Percentiles rank a stretch among this genome's conserved stretches.
Evolutionary conservation across 1,284 basidiomycete genomes (phyloP).

Genomic region (Ganoderma lucidum): DNA sequence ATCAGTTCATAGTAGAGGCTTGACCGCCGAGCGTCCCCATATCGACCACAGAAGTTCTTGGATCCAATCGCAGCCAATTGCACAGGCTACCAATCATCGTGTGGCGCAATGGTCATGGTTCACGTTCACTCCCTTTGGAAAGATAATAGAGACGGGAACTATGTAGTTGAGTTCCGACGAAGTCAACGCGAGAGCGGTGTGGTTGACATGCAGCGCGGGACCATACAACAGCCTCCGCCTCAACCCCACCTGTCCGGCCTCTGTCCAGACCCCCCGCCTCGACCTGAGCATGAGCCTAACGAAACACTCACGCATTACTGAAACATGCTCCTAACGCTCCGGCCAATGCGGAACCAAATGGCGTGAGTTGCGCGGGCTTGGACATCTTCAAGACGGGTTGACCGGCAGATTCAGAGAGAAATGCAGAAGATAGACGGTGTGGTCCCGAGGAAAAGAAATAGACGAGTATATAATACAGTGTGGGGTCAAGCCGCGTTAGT

Average conservation of each 20-base stretch:
- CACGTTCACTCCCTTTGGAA: not conserved
- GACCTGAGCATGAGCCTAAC: not conserved
- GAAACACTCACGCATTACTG: conserved; percentile 83
- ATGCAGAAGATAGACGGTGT: not conserved
- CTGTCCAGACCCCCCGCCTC: not conserved
- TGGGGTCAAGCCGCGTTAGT: not conserved
- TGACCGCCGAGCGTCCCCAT: not conserved
- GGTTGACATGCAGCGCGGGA: not conserved
- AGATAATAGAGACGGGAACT: not conserved
- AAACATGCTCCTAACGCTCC: conserved; percentile 96
- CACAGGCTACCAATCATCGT: too few relatives aligned
- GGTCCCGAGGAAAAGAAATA: too few relatives aligned
- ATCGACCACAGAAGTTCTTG: not conserved
- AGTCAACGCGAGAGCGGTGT: not conserved
- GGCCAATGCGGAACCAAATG: conserved; percentile 92
- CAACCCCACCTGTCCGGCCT: too few relatives aligned
- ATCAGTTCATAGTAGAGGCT: conserved; percentile 2
- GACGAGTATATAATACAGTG: not conserved
- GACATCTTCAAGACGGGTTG: conserved; percentile 49
- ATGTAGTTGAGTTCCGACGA: not conserved
- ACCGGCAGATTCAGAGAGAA: not conserved
- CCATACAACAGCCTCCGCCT: not conserved
- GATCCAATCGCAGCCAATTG: too few relatives aligned
- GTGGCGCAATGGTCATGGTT: not conserved
- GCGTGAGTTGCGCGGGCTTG: conserved; percentile 76